phyloP scores from a whole-genome alignment of 2,329 filamentous ascomycete species.

The Calcarisporium arbuscula region DNA sequence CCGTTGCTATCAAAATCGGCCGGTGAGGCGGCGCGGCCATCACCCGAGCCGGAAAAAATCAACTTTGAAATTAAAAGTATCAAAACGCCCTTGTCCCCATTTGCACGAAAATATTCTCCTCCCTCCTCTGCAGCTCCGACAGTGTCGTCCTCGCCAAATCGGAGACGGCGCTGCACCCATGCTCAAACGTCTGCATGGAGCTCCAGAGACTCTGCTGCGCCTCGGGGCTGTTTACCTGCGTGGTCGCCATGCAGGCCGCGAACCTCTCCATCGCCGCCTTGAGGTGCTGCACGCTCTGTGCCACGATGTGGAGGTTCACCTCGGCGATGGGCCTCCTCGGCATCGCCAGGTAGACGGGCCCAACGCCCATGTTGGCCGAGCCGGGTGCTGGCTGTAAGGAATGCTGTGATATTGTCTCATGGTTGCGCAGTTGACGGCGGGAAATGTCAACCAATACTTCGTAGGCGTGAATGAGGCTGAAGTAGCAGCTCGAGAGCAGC shows the following conservation, averaged over 20 bases:
- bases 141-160: neutral
- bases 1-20: too few species aligned
- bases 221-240: too few species aligned
- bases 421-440: neutral
- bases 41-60: too few species aligned
- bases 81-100: neutral
- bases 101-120: neutral
- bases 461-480: slow-evolving; percentile 6
- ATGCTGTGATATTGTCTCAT: too few species aligned
- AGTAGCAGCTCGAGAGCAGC: slow-evolving; percentile 8
- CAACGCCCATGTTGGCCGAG: neutral
- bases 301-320: slow-evolving; percentile 7
- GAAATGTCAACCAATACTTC: slow-evolving; percentile 2
- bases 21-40: too few species aligned
- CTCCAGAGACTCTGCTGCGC: too few species aligned
- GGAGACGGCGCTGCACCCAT: neutral
- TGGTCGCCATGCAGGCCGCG: neutral
- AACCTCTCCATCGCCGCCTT: slow-evolving; percentile 1
- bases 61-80: too few species aligned
- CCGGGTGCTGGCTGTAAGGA: neutral
- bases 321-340: slow-evolving; percentile 3
- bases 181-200: too few species aligned
- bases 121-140: neutral
- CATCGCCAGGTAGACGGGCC: slow-evolving; percentile 3
- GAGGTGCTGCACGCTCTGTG: slow-evolving; percentile 6